Conservation (phyloP, 345 rosid genomes). For the Reutealis trisperma region DNA sequence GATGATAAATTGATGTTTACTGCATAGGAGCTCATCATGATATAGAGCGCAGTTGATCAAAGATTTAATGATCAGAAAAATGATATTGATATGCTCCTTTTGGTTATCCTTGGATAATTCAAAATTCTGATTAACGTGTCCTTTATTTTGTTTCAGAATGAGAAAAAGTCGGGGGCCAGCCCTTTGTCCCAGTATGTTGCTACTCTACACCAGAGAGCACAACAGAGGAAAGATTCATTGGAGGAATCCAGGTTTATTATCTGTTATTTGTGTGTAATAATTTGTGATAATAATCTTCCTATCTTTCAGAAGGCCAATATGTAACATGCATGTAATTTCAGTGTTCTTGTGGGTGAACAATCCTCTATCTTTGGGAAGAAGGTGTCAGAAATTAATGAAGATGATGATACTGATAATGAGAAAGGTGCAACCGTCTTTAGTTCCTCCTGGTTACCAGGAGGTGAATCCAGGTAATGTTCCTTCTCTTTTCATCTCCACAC, state of each 20-base stretch:
- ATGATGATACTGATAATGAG: constrained; percentile 35
- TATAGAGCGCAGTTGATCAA: background rate
- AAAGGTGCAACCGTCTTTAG: constrained; percentile 64
- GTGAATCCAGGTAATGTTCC: constrained; percentile 53
- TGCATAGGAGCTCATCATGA: background rate
- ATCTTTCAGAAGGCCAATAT: background rate
- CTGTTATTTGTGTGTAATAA: background rate
- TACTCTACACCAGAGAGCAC: constrained; percentile 59
- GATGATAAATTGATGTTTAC: background rate
- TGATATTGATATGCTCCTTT: background rate
- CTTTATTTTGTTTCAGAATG: constrained; percentile 47
- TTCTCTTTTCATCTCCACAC: background rate
- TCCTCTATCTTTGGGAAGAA: constrained; percentile 57
- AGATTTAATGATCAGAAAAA: background rate
- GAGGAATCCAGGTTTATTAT: constrained; percentile 72
- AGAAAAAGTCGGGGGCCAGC: constrained; percentile 60
- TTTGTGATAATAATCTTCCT: background rate
- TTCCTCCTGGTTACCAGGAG: constrained; percentile 88
- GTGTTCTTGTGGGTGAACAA: constrained; percentile 81
- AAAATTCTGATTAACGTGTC: background rate
- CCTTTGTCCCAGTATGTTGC: constrained; percentile 64
- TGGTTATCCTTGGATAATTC: background rate
- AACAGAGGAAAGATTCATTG: constrained; percentile 66
- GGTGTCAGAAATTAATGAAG: constrained; percentile 56
- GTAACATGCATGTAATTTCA: constrained; percentile 34